Evolutionary conservation across 1,284 basidiomycete species (phyloP), one percentile per base, ranked within the genome.

Genomic region (Ceratobasidium sp.): DNA sequence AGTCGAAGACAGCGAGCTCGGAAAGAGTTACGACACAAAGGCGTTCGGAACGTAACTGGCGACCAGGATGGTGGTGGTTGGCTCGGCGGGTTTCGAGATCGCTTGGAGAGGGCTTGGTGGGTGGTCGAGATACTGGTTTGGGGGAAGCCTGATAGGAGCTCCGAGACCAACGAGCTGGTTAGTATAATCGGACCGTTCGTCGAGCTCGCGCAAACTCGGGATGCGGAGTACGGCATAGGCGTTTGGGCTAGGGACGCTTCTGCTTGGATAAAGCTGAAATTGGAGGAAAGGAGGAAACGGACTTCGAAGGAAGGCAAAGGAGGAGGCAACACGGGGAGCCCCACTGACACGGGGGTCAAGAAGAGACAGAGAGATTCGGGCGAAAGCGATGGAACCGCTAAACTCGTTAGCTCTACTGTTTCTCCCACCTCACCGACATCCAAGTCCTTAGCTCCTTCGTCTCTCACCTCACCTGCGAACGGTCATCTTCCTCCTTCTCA

Each of bases 131-230:
- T 48, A 48, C 38, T 64, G 15, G 28, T 64, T 13, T 65, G 59
- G 71, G 71, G 71, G 3, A 20, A 64, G 38, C 71, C 71, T n/a
- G 71, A 75, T 52, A 64, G 61, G 48, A 65, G 61, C 20, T 13
- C 44, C 42, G 59, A 81, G 2, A 88, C 90, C 86, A 88, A 91
- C 48, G 84, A 89, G 57, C 85, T 95, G 10, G 87, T 93, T 20
- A 86, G 88, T 33, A 89, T 88, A 0, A 87, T 96, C 9, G 87
- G 88, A 4, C 90, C 91, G 1, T 95, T 89, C 83, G 88, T 94
- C 10, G 88, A 90, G 52, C 88, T 91, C 76, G 44, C 71, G 12
- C 46, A 50, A 10, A 13, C 20, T 15, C 59, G 71, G 17, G 71
- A 75, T 48, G 26, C 61, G 48, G 54, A 75, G 23, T 75, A 75